Conservation (phyloP, 2,329 filamentous ascomycete genomes). For the Paecilomyces sp. region DNA sequence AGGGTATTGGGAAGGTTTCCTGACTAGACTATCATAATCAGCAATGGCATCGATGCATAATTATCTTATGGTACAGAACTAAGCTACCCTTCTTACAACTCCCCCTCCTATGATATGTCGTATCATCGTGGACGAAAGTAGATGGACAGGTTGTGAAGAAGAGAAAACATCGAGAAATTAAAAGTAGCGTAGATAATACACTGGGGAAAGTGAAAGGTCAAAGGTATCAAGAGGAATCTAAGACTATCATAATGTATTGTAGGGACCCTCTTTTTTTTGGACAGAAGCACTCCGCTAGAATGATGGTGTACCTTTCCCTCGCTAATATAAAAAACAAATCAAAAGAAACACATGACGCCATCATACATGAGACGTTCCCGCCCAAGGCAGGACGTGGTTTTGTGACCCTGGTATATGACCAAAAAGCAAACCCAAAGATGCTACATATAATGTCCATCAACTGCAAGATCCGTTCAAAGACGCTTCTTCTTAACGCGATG, state of each 20-base stretch:
- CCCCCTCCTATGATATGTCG: not conserved
- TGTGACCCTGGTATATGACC: conserved; percentile 16
- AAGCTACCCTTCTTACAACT: not conserved
- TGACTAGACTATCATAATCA: not conserved
- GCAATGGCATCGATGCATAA: not conserved
- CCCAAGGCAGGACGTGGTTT: not conserved
- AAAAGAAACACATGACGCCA: conserved; percentile 11
- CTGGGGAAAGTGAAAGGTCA: not conserved
- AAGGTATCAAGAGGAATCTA: not conserved
- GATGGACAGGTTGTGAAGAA: not conserved
- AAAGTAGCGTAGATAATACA: not conserved
- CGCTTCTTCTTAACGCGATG: conserved; percentile 35
- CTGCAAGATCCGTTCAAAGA: conserved; percentile 12
- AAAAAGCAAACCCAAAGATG: conserved; percentile 8
- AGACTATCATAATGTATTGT: not conserved
- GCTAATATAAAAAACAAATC: not conserved
- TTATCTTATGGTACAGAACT: not conserved
- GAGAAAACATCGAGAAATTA: not conserved
- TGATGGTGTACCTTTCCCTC: not conserved
- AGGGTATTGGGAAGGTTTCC: not conserved
- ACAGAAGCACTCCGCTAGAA: not conserved
- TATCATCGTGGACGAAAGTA: not conserved
- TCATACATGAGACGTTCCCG: not conserved
- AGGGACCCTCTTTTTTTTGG: not conserved
- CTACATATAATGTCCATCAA: not conserved